A percentile compares a stretch with the other conserved stretches of the same genome.
These are phyloP conservation scores for Lipomyces starkeyi DNA, from an alignment of 805 yeast species.

Conservation along the genomic window DNA sequence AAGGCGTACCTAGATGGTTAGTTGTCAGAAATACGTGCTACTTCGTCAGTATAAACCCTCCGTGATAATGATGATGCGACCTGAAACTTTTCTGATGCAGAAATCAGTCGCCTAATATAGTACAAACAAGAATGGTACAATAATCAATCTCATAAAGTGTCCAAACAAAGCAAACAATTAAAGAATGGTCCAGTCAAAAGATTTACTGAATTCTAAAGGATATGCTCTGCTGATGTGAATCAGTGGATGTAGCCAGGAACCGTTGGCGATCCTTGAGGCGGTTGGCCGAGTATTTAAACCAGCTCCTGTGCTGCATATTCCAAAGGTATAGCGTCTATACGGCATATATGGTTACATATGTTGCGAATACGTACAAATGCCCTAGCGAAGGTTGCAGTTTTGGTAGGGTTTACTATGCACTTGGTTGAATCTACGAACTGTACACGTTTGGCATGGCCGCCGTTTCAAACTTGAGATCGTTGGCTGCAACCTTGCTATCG, in stretches of 20 bases:
- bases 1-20: neutral
- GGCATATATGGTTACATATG: neutral
- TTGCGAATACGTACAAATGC: neutral
- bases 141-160: neutral
- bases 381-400: neutral
- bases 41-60: neutral
- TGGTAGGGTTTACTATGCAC: neutral
- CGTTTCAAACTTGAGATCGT: neutral
- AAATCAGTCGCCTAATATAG: neutral
- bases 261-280: too few species aligned
- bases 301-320: too few species aligned
- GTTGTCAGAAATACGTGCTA: neutral
- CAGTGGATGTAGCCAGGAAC: neutral
- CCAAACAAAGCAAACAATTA: neutral
- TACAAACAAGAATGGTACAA: neutral
- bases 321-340: too few species aligned
- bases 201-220: neutral
- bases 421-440: neutral
- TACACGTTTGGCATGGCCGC: neutral
- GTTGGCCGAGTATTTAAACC: too few species aligned
- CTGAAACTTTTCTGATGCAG: neutral
- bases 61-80: neutral
- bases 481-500: neutral
- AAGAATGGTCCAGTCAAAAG: neutral
- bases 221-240: neutral